phyloP scores from a whole-genome alignment of 2,329 filamentous ascomycete genomes.

The Aspergillus spinulosporus region DNA sequence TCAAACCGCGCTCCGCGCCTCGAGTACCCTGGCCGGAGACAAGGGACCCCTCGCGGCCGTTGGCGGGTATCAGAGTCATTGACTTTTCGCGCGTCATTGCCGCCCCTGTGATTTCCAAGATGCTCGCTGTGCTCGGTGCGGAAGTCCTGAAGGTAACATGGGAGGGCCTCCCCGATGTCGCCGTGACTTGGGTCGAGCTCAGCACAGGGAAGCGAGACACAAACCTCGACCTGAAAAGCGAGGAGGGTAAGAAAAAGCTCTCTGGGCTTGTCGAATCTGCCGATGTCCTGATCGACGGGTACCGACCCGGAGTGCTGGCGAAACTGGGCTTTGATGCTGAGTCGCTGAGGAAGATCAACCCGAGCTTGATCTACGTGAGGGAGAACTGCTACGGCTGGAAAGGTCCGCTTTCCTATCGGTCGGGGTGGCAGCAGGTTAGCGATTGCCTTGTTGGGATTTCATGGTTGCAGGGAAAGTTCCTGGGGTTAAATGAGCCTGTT shows the following conservation, averaged over 20 bases:
- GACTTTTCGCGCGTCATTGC: constrained; percentile 76
- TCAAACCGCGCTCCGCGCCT: not conserved
- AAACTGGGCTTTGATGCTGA: not conserved
- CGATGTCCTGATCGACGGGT: constrained; percentile 70
- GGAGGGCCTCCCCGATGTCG: constrained; percentile 52
- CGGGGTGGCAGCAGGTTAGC: not conserved
- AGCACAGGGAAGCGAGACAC: constrained; percentile 71
- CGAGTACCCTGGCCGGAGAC: not conserved
- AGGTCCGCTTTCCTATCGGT: not conserved
- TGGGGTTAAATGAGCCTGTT: not conserved
- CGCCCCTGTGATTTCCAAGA: constrained; percentile 69
- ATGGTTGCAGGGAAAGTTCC: not conserved
- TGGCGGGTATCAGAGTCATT: constrained; percentile 67
- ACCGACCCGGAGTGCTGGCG: constrained; percentile 31
- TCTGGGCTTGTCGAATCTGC: constrained; percentile 61
- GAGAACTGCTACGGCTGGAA: not conserved
- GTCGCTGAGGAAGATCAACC: not conserved
- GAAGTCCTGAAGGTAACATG: constrained; percentile 72
- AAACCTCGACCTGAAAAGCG: constrained; percentile 63
- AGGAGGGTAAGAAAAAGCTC: constrained; percentile 56
- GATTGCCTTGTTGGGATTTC: not conserved
- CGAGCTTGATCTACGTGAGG: not conserved
- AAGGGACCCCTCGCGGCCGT: constrained; percentile 28
- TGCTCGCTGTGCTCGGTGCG: constrained; percentile 73
- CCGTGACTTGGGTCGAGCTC: constrained; percentile 68